These are phyloP conservation scores for Colletotrichum sp. DNA, from an alignment of 2,329 filamentous ascomycete genomes.

Conservation along the genomic window DNA sequence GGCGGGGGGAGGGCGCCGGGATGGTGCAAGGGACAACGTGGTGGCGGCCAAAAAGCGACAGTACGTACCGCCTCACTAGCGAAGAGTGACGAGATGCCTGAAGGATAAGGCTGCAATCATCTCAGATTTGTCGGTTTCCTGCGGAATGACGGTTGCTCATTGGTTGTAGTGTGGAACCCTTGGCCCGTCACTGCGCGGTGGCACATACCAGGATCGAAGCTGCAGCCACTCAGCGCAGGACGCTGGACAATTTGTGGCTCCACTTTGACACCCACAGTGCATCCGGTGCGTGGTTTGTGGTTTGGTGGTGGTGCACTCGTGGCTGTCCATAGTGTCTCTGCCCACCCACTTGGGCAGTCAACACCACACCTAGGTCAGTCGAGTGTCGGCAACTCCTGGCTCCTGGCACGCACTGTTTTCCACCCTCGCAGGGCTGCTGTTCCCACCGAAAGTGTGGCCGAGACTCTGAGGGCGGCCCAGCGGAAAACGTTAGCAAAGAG, in stretches of 20 bases:
- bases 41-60: not conserved
- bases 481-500: not conserved
- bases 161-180: not conserved
- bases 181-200: not conserved
- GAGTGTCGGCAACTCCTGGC: not conserved
- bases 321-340: not conserved
- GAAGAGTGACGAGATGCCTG: not conserved
- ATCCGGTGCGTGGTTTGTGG: not conserved
- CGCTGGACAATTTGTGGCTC: not conserved
- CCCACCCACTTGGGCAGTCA: not conserved
- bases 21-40: slow-evolving; percentile 5
- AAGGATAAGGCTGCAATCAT: not conserved
- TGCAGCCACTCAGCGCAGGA: not conserved
- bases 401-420: not conserved
- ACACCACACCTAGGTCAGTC: not conserved
- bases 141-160: not conserved
- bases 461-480: not conserved
- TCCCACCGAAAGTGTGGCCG: slow-evolving; percentile 1
- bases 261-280: not conserved
- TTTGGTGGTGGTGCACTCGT: not conserved
- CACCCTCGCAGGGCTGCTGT: not conserved
- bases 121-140: not conserved
- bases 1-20: not conserved
- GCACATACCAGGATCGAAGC: not conserved
- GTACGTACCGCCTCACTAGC: not conserved